These are phyloP conservation scores for Vigna angularis DNA, from an alignment of 306 rosid species.

Conservation along the genomic window DNA sequence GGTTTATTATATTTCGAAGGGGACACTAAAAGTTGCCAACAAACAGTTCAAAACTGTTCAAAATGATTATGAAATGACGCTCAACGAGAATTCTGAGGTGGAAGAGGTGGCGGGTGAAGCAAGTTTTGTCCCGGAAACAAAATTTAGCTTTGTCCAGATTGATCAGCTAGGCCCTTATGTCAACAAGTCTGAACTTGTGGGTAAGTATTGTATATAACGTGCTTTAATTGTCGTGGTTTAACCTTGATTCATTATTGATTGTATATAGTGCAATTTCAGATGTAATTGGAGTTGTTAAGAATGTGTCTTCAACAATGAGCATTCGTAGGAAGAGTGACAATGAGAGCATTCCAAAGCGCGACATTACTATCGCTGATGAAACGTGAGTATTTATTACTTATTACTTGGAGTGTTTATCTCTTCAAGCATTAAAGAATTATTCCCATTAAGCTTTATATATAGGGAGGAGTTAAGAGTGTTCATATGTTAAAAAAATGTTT, in stretches of 20 bases:
- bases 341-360: constrained; percentile 87
- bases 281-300: constrained; percentile 87
- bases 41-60: constrained; percentile 86
- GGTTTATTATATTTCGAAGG: constrained; percentile 89
- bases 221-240: neutral
- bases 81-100: constrained; percentile 90
- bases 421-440: neutral
- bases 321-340: constrained; percentile 82
- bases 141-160: constrained; percentile 77
- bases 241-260: neutral
- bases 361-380: constrained; percentile 92
- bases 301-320: constrained; percentile 87
- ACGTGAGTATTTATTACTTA: constrained; percentile 53
- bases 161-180: constrained; percentile 89
- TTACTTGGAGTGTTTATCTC: neutral
- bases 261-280: constrained; percentile 51
- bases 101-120: constrained; percentile 80
- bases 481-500: neutral
- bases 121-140: constrained; percentile 77
- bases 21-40: constrained; percentile 83
- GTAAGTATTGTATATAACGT: constrained; percentile 51
- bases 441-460: neutral
- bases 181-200: constrained; percentile 75
- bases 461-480: neutral
- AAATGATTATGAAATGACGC: constrained; percentile 93